Evolutionary conservation across 805 yeast species (phyloP), one percentile per base, ranked within the genome.

Genomic region (Ogataea chonburiensis): DNA sequence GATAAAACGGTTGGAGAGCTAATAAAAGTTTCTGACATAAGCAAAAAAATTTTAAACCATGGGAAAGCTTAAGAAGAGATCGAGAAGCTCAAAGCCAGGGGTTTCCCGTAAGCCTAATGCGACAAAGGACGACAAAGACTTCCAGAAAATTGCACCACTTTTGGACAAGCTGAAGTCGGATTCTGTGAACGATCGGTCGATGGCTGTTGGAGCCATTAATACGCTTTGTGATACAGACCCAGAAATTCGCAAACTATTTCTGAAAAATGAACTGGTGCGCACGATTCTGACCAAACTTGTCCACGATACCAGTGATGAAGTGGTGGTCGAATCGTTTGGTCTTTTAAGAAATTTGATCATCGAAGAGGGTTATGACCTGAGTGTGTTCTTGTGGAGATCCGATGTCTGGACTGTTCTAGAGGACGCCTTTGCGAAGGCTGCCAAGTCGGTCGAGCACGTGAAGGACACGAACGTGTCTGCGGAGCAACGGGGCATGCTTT

Each of bases 281-380:
- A 69, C 75, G 2, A 55, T 88, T 1, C 47, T 87, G 61, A 79
- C 79, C 15, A 78, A 79, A 41, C 68, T 80, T 19, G 59, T 89
- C 15, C 75, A 73, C 28, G 95, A 86, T 55, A 55, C 70, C 14
- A 71, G 81, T 46, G 80, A 79, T 38, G 96, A 87, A 47, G 76
- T 86, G 28, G 81, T 85, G 13, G 83, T 84, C 14, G 94, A 84
- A 50, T 70, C 91, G 1, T 81, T 77, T 49, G 97, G 96, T 1
- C 65, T 91, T 16, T 63, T 93, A 45, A 73, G 96, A 56, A 87
- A 84, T 54, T 55, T 91, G 38, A 81, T 83, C 3, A 68, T 86
- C 35, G 95, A 86, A 53, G 95, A 88, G 61, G 97, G 96, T 14
- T 81, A 86, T 49, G 95, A 86, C 45, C 73, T 86, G 23, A 77